These are phyloP conservation scores for Amniculicola lignicola DNA, from an alignment of 495 filamentous ascomycete genomes.

Conservation along the genomic window DNA sequence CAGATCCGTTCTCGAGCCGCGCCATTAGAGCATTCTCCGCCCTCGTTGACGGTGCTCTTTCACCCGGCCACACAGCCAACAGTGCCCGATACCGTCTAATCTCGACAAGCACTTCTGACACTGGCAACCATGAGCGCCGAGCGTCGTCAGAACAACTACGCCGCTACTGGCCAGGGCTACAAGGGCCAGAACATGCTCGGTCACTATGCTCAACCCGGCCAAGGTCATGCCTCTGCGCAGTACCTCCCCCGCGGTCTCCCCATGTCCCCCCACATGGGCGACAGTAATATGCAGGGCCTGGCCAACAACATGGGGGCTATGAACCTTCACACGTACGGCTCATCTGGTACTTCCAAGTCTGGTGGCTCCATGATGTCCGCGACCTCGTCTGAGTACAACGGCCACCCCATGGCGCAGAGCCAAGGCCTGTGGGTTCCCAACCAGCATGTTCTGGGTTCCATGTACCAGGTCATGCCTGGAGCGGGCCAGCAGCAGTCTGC, in stretches of 20 bases:
- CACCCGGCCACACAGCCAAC: too few species aligned
- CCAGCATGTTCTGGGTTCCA: conserved; percentile 28
- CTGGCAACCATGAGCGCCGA: conserved; percentile 20
- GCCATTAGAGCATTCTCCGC: too few species aligned
- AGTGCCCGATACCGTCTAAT: too few species aligned
- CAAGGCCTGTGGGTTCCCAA: conserved; percentile 38
- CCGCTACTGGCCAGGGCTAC: conserved; percentile 22
- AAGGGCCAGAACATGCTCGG: conserved; percentile 24
- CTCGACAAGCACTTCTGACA: too few species aligned
- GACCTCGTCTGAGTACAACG: conserved; percentile 34
- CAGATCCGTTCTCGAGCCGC: too few species aligned
- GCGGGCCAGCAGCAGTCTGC: conserved; percentile 28
- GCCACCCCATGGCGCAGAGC: conserved; percentile 28
- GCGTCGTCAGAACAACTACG: conserved; percentile 31
- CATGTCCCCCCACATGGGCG: conserved; percentile 23
- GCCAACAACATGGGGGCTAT: conserved; percentile 39
- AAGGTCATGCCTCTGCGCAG: conserved; percentile 28
- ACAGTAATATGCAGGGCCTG: conserved; percentile 34
- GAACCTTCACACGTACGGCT: conserved; percentile 39
- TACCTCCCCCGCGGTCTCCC: conserved; percentile 33
- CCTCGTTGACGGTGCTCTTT: too few species aligned
- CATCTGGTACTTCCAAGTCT: conserved; percentile 34
- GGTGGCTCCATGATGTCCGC: conserved; percentile 33
- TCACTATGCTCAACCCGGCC: conserved; percentile 27
- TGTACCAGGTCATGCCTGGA: conserved; percentile 28